Evolutionary conservation across 2,329 filamentous ascomycete genomes (phyloP), one percentile per base, ranked within the genome.

Genomic region (Didymella lethalis): DNA sequence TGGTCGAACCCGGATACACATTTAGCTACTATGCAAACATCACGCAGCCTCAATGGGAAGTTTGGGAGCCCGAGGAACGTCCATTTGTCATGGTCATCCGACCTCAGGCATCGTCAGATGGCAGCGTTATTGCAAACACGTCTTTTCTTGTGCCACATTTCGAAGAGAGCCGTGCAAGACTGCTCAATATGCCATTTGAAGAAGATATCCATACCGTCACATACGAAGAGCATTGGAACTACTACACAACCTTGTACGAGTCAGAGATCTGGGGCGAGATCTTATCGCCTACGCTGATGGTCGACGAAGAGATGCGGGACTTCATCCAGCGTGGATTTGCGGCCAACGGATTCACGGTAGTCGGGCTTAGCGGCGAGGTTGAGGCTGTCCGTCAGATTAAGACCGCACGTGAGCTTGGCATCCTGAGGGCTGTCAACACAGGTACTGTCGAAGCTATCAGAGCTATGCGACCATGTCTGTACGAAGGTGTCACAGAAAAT

Each of bases 151-250:
- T 83, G 1, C 86, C 87, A 0, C 80, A 82, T 40, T 88, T 89
- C 50, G 86, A 89, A 64, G 86, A 85, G 40, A 84, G 83, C 14
- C 81, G 86, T 29, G 86, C 84, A 0, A 79, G 82, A 26, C 80
- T 88, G 69, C 79, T 89, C 7, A 80, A 80, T 1, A 88, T 89
- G 76, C 86, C 86, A 0, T 80, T 80, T 5, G 74, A 80, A 2
- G 71, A 79, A 2, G 76, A 81, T 16, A 77, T 88, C 6, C 78
- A 83, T 11, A 83, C 87, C 38, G 78, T 89, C 14, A 77, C 80
- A 0, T 89, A 86, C 81, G 85, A 88, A 71, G 86, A 89, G 65
- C 85, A 88, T 63, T 88, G 85, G 86, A 81, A 88, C 68, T 86
- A 86, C 1, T 89, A 88, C 69, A 72, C 73, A 0, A 88, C 84